Evolutionary conservation across 345 rosid genomes (phyloP).

Genomic region (Boechera divaricarpa): DNA sequence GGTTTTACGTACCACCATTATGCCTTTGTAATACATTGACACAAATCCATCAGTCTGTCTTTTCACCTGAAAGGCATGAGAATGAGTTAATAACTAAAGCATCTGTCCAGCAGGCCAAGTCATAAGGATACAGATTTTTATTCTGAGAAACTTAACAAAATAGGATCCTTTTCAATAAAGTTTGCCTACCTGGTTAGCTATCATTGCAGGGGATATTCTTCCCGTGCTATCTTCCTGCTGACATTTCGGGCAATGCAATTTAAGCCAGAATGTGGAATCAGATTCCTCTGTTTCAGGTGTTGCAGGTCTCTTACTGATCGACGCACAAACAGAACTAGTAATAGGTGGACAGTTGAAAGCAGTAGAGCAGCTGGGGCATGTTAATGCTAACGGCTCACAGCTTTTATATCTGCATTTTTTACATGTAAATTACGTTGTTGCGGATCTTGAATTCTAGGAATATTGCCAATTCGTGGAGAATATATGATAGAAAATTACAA

Average conservation of each 20-base stretch:
- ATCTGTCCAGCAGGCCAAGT: slow-evolving; percentile 7
- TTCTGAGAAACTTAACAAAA: not conserved
- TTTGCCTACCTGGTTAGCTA: slow-evolving; percentile 81
- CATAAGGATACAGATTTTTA: slow-evolving; percentile 14
- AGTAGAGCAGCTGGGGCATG: slow-evolving; percentile 87
- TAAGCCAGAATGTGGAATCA: slow-evolving; percentile 66
- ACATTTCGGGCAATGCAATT: slow-evolving; percentile 74
- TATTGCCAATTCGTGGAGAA: not conserved
- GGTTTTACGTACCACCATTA: slow-evolving; percentile 75
- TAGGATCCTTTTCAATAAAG: slow-evolving; percentile 4
- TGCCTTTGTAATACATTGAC: slow-evolving; percentile 79
- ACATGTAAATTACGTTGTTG: slow-evolving; percentile 19
- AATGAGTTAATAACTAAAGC: slow-evolving; percentile 18
- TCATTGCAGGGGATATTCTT: slow-evolving; percentile 73
- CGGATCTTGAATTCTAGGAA: not conserved
- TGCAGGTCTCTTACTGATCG: slow-evolving; percentile 46
- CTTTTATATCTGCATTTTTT: slow-evolving; percentile 62
- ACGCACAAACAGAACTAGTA: slow-evolving; percentile 56
- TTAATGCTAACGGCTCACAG: slow-evolving; percentile 77
- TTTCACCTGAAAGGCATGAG: slow-evolving; percentile 70
- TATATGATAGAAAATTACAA: slow-evolving; percentile 19
- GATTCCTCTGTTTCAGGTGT: slow-evolving; percentile 55
- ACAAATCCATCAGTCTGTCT: slow-evolving; percentile 77
- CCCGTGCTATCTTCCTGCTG: slow-evolving; percentile 67
- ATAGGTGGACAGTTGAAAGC: slow-evolving; percentile 76